These are phyloP conservation scores for Seiridium cupressi DNA, from an alignment of 2,329 filamentous ascomycete species.

Conservation along the genomic window DNA sequence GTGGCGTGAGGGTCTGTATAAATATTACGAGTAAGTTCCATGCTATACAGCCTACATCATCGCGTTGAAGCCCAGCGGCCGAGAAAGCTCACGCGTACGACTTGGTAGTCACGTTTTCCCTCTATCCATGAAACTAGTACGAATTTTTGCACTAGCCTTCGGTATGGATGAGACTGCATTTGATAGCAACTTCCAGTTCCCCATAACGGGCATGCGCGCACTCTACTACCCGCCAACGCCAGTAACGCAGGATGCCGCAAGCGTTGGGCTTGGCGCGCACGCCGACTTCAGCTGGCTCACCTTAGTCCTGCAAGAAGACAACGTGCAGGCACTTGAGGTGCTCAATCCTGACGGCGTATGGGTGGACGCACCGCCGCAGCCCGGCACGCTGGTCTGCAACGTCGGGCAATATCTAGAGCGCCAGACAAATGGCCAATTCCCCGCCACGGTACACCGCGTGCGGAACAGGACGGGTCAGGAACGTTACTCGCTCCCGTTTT, in stretches of 20 bases:
- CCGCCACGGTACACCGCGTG: slow-evolving; percentile 37
- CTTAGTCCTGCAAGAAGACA: slow-evolving; percentile 31
- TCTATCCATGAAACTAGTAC: slow-evolving; percentile 29
- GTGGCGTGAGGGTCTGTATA: slow-evolving; percentile 31
- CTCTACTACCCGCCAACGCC: slow-evolving; percentile 37
- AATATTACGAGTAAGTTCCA: slow-evolving; percentile 23
- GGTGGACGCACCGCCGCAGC: slow-evolving; percentile 33
- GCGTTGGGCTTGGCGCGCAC: slow-evolving; percentile 37
- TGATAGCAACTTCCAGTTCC: slow-evolving; percentile 33
- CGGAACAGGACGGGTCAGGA: slow-evolving; percentile 33
- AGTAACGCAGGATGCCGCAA: slow-evolving; percentile 18
- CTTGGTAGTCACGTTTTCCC: slow-evolving; percentile 19
- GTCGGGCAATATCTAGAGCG: slow-evolving; percentile 37
- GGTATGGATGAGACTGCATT: slow-evolving; percentile 35
- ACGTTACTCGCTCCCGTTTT: slow-evolving; percentile 39
- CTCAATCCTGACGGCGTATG: slow-evolving; percentile 38
- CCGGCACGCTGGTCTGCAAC: slow-evolving; percentile 36
- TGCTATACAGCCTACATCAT: no score
- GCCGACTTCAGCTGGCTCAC: slow-evolving; percentile 42
- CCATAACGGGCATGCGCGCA: slow-evolving; percentile 38
- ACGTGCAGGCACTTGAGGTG: slow-evolving; percentile 32
- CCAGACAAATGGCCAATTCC: slow-evolving; percentile 36
- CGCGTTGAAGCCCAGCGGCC: not conserved
- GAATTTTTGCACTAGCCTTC: slow-evolving; percentile 35
- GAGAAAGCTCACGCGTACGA: not conserved